Conservation (phyloP, 2,329 filamentous ascomycete species). For the Claviceps monticola region DNA sequence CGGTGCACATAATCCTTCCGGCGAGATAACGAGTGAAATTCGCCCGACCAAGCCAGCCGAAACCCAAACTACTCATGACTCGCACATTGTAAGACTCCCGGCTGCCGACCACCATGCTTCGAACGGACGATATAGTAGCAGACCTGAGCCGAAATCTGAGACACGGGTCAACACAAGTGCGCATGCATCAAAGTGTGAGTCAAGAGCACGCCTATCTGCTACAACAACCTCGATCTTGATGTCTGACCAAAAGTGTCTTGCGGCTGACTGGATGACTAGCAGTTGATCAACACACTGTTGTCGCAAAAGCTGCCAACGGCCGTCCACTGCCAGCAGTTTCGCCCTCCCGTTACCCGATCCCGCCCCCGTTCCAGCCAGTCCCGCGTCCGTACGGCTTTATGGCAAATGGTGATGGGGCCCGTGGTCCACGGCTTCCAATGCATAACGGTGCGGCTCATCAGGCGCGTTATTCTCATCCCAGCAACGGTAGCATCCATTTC, state of each 20-base stretch:
- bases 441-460: slow-evolving; percentile 19
- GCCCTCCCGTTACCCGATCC: slow-evolving; percentile 27
- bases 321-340: slow-evolving; percentile 19
- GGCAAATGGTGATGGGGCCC: slow-evolving; percentile 20
- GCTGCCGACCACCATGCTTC: background rate
- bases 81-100: slow-evolving; percentile 1
- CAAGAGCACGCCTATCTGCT: background rate
- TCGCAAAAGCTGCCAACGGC: slow-evolving; percentile 9
- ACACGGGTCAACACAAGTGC: background rate
- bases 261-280: slow-evolving; percentile 3
- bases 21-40: background rate
- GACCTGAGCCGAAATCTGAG: slow-evolving; percentile 5
- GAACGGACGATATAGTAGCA: background rate
- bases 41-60: background rate
- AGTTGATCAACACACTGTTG: slow-evolving; percentile 7
- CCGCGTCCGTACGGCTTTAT: slow-evolving; percentile 16
- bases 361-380: slow-evolving; percentile 27
- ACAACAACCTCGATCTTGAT: background rate
- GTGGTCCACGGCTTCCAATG: slow-evolving; percentile 18
- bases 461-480: slow-evolving; percentile 39
- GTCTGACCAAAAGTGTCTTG: background rate
- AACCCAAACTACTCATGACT: background rate
- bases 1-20: background rate
- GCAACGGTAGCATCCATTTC: slow-evolving; percentile 43
- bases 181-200: slow-evolving; percentile 4